Conservation (phyloP, 768 basidiomycete species). For the Serendipita sp. region DNA sequence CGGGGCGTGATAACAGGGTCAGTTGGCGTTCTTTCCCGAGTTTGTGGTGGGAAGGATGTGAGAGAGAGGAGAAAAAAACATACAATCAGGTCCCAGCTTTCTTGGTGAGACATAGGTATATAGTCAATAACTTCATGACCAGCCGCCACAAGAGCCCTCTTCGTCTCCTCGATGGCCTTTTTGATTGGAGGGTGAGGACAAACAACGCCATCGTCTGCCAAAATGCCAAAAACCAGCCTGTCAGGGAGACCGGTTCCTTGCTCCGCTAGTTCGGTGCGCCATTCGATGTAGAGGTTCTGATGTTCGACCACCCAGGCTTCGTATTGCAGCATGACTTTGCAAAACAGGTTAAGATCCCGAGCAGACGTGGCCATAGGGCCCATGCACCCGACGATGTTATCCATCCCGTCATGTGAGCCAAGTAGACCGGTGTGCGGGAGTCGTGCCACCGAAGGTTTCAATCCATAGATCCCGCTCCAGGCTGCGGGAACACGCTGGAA, state of each 20-base stretch:
- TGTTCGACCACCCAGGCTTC: constrained; percentile 33
- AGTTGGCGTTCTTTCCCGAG: not conserved
- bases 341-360: constrained; percentile 34
- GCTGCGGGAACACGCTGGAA: constrained; percentile 26
- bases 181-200: constrained; percentile 33
- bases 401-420: constrained; percentile 38
- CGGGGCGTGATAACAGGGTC: constrained; percentile 1
- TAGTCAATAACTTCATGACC: constrained; percentile 39
- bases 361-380: constrained; percentile 35
- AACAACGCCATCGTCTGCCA: constrained; percentile 37
- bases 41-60: not conserved
- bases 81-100: constrained; percentile 34
- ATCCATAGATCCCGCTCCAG: constrained; percentile 27
- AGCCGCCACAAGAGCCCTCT: constrained; percentile 25
- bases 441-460: constrained; percentile 33
- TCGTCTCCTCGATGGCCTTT: constrained; percentile 26
- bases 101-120: constrained; percentile 28
- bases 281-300: constrained; percentile 33
- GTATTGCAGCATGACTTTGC: constrained; percentile 29
- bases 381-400: constrained; percentile 32
- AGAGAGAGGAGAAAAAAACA: constrained; percentile 12
- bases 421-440: constrained; percentile 35
- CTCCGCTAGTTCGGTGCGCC: constrained; percentile 21
- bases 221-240: constrained; percentile 29
- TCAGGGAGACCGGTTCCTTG: constrained; percentile 25